These are phyloP conservation scores for Vitis amurensis DNA, from an alignment of 164 flowering plant genomes.

Conservation along the genomic window DNA sequence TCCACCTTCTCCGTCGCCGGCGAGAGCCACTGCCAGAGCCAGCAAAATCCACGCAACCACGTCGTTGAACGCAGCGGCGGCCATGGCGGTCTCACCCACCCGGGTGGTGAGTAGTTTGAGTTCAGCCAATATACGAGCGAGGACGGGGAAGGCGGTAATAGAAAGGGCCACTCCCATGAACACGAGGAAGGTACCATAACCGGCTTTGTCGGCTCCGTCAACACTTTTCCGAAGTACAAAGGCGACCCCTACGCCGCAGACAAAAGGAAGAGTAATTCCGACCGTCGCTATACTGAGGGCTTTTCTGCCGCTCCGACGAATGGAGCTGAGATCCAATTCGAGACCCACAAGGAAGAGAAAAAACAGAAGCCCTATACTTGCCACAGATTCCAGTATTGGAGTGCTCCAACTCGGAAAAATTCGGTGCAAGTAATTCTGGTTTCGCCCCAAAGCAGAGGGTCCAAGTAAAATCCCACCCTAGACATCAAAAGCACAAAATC, in stretches of 20 bases:
- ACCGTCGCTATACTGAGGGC: slow-evolving; percentile 52
- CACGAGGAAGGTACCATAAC: slow-evolving; percentile 34
- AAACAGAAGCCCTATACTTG: slow-evolving; percentile 61
- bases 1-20: slow-evolving; percentile 38
- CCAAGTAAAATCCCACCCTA: slow-evolving; percentile 75
- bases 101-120: slow-evolving; percentile 58
- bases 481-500: neutral
- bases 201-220: slow-evolving; percentile 37
- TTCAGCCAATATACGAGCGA: slow-evolving; percentile 70
- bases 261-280: slow-evolving; percentile 59
- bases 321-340: slow-evolving; percentile 49
- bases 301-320: slow-evolving; percentile 45
- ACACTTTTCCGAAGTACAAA: slow-evolving; percentile 32
- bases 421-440: slow-evolving; percentile 28
- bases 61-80: slow-evolving; percentile 71
- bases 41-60: slow-evolving; percentile 64
- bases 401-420: slow-evolving; percentile 62
- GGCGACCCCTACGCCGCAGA: slow-evolving; percentile 41
- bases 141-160: slow-evolving; percentile 63
- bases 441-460: slow-evolving; percentile 62
- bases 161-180: slow-evolving; percentile 66
- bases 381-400: slow-evolving; percentile 50
- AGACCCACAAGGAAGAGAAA: slow-evolving; percentile 70
- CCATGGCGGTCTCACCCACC: slow-evolving; percentile 57
- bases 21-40: slow-evolving; percentile 58